A percentile compares a stretch with the other conserved stretches of the same genome.
Conservation (phyloP, 768 basidiomycete species). For the Ephemerocybe angulata region DNA sequence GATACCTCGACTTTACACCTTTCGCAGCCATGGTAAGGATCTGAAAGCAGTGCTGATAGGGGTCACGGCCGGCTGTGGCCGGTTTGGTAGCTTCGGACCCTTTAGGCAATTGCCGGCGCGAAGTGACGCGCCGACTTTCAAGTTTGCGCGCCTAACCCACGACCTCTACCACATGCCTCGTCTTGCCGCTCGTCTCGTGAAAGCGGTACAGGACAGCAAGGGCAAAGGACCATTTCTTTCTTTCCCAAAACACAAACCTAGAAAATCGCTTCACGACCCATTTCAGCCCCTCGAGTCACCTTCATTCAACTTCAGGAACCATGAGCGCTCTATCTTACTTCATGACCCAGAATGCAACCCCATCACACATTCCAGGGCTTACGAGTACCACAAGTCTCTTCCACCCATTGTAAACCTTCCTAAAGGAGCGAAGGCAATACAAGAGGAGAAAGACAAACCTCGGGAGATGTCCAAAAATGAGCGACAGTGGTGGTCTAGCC, state of each 20-base stretch:
- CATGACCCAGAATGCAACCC: conserved; percentile 43
- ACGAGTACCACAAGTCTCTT: conserved; percentile 52
- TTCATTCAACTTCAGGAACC: conserved; percentile 43
- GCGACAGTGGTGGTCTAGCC: conserved; percentile 66
- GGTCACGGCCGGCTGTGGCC: too few relatives aligned
- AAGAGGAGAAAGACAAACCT: conserved; percentile 31
- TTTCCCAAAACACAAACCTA: conserved; percentile 19
- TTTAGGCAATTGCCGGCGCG: too few relatives aligned
- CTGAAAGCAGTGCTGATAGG: not conserved
- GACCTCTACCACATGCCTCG: conserved; percentile 51
- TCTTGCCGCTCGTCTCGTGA: conserved; percentile 62
- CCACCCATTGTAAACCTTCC: conserved; percentile 45
- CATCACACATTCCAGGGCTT: conserved; percentile 46
- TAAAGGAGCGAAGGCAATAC: conserved; percentile 19
- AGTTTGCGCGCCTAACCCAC: not conserved
- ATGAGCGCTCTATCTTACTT: conserved; percentile 61
- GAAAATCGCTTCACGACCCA: conserved; percentile 34
- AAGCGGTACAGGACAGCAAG: conserved; percentile 31
- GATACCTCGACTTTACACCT: too few relatives aligned
- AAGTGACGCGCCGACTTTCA: too few relatives aligned
- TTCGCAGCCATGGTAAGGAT: not conserved
- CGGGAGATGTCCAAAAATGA: conserved; percentile 64
- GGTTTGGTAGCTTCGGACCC: too few relatives aligned
- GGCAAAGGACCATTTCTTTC: conserved; percentile 20
- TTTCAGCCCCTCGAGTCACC: conserved; percentile 25